Evolutionary conservation across 345 rosid genomes (phyloP), one percentile per base, ranked within the genome.

Genomic region (Hirschfeldia incana): DNA sequence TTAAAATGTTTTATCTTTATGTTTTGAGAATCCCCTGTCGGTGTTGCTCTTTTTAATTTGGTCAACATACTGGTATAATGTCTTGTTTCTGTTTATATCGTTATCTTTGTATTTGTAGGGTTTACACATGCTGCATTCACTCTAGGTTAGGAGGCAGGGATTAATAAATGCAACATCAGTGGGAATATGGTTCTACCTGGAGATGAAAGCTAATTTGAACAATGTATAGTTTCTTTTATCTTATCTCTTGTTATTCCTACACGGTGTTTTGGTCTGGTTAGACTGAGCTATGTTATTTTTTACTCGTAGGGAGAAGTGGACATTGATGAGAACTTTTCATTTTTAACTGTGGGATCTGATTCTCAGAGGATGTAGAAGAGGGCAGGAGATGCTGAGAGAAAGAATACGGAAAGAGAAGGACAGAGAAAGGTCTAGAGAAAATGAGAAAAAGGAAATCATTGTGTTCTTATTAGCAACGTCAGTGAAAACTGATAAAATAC

Each of bases 121-220:
- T 88, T 94, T 76, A 85, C 85, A 11, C 99, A 95, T 79, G 73
- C 99, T 2, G 97, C 98, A 72, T 95, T 90, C 87, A 85, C 90
- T 61, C 81, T 95, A 78, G 99, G 99, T 75, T 91, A 92, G 74
- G 99, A 95, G 80, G 99, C 98, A 46, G 89, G 90, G 75, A 91
- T 95, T 51, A 89, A 89, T 81, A 93, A 95, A 81, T 85, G 91
- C 74, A 88, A 87, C 16, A 90, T 95, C 79, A 96, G 91, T 71
- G 99, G 99, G 64, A 91, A 91, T 84, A 81, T 90, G 97, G 89
- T 93, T 80, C 98, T 98, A 8, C 95, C 96, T 72, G 92, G 92
- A 93, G 91, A 91, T 93, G 99, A 98, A 95, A 80, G 98, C 98
- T 53, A 93, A 95, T 78, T 78, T 91, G 88, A 88, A 79, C 85